Evolutionary conservation across 768 basidiomycete species (phyloP).

Genomic region (Amanita rimosa): DNA sequence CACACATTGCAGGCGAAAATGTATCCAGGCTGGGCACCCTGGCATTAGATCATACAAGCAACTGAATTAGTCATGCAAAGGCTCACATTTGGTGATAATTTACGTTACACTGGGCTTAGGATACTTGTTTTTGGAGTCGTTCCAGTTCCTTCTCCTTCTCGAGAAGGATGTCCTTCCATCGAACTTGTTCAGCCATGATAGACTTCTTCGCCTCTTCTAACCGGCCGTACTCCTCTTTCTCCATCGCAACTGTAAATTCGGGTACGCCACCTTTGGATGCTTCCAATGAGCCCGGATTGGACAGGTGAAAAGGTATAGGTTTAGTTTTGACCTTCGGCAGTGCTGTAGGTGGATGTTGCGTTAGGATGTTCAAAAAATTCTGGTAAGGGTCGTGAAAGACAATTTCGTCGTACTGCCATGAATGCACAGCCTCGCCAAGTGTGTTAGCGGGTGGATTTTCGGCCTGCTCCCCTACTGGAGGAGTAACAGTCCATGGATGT

Average conservation of each 20-base stretch:
- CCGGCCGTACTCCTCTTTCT: slow-evolving; percentile 73
- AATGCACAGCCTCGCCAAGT: slow-evolving; percentile 76
- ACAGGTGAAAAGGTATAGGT: slow-evolving; percentile 63
- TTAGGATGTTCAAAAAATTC: slow-evolving; percentile 73
- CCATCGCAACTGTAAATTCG: slow-evolving; percentile 81
- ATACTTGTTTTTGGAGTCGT: slow-evolving; percentile 50
- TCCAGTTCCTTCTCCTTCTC: slow-evolving; percentile 80
- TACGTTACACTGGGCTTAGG: background rate
- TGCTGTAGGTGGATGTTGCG: slow-evolving; percentile 72
- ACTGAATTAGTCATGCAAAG: background rate
- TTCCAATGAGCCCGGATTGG: slow-evolving; percentile 51
- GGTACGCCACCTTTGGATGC: slow-evolving; percentile 60
- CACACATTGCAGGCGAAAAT: slow-evolving; percentile 54
- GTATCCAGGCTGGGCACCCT: slow-evolving; percentile 89
- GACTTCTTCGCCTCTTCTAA: slow-evolving; percentile 67
- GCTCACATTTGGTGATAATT: background rate
- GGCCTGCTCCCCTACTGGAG: slow-evolving; percentile 30
- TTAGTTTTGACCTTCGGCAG: slow-evolving; percentile 52
- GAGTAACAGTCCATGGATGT: slow-evolving; percentile 67
- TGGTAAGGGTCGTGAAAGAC: slow-evolving; percentile 93
- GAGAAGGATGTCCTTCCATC: slow-evolving; percentile 52
- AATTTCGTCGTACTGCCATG: slow-evolving; percentile 99
- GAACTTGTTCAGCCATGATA: slow-evolving; percentile 68
- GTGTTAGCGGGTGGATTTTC: slow-evolving; percentile 56
- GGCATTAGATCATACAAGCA: slow-evolving; percentile 33